Base-by-base conservation (phyloP, 768 basidiomycete genomes). In the Kwoniella sp. region DNA sequence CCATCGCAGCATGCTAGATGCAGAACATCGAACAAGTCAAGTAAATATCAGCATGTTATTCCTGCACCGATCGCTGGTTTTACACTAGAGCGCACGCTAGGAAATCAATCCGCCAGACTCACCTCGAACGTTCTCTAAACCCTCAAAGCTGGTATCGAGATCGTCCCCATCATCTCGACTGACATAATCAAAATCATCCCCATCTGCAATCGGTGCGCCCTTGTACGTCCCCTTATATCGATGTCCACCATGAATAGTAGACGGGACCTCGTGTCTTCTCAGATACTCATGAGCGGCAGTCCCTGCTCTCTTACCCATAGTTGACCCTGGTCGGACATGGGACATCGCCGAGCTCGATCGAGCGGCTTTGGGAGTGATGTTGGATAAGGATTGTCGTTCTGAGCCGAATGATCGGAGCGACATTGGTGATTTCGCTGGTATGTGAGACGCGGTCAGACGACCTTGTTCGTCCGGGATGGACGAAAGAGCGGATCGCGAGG, bases 201-300 rank as follows among this genome's bases (percentile, higher is more conserved):
- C 69, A 47, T 74, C 68, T 37, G 55, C 51, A n/a, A 73, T 60
- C 6, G 68, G 63, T 19, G 68, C 49, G 36, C 70, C 61, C 67
- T 69, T 67, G 56, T 76, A 69, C n/a, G 68, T 40, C 1, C 73
- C 68, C 60, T 72, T 71, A 58, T 70, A 77, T 40, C 76, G 55
- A 63, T 77, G 71, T 64, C 71, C 68, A 65, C 77, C 68, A 64
- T 69, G 67, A 13, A 70, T 54, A 10, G 72, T 57, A 19, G 54
- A 57, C 2, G 71, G 76, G 12, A 70, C 73, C 59, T 80, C 78
- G 49, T 74, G 69, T 36, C 90, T 89, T 25, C 90, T 86, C 44
- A 95, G 83, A 72, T 92, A 97, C 75, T 97, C 94, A 10, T 88
- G 86, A 0, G 95, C 95, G 1, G 92, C 90, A 9, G 94, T 97